Evolutionary conservation across 129 eudicot genomes (phyloP).

Genomic region (Deinandra increscens): DNA sequence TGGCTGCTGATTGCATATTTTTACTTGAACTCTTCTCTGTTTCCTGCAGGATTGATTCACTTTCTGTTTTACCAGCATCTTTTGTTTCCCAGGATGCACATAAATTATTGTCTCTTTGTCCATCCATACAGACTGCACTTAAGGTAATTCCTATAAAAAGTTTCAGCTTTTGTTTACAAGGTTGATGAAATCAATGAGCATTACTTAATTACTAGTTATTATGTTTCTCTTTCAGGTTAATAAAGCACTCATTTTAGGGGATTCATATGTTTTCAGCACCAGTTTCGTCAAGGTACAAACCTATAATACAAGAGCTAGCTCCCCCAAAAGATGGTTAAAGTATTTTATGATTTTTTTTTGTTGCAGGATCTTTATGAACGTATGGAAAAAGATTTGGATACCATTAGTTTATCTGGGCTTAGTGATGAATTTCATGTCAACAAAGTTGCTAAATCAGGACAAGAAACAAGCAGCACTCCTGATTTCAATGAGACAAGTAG

Average conservation of each 20-base stretch:
- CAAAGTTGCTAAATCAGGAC: conserved; percentile 47
- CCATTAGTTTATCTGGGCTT: conserved; percentile 39
- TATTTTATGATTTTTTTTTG: neutral
- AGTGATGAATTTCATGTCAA: conserved; percentile 29
- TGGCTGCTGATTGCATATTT: neutral
- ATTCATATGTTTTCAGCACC: conserved; percentile 71
- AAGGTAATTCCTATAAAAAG: conserved; percentile 46
- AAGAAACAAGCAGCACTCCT: conserved; percentile 43
- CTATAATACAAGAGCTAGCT: neutral
- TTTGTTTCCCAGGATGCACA: conserved; percentile 82
- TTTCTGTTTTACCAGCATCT: conserved; percentile 78
- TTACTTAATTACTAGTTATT: conserved; percentile 8
- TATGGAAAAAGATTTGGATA: conserved; percentile 75
- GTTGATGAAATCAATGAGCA: neutral
- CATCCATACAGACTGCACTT: conserved; percentile 68
- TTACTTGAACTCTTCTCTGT: conserved; percentile 3
- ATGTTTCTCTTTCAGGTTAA: conserved; percentile 54
- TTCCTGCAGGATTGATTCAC: conserved; percentile 75
- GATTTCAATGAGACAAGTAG: conserved; percentile 50
- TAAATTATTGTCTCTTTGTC: conserved; percentile 75
- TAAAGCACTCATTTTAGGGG: conserved; percentile 77
- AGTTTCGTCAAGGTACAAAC: conserved; percentile 73
- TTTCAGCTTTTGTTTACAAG: neutral
- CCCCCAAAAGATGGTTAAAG: conserved; percentile 10
- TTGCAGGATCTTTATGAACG: conserved; percentile 68